Evolutionary conservation across 306 rosid genomes (phyloP), one percentile per base, ranked within the genome.

Genomic region (Fagus crenata): DNA sequence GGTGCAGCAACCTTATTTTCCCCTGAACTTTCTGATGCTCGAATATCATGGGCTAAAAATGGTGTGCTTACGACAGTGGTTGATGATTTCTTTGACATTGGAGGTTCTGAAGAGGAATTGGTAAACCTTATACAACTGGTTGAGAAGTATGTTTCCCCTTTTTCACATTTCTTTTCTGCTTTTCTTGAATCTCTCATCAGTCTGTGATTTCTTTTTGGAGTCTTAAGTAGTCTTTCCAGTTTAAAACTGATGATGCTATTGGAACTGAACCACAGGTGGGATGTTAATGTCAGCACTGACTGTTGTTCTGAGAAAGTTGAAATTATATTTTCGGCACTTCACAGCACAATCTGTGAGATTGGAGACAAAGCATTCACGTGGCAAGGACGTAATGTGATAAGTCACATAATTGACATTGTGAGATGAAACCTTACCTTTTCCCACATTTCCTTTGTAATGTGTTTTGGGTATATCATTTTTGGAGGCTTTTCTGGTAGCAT

Each of bases 11-110:
- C 91, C 69, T 77, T 87, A 73, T 88, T 76, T 67, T 4, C 89
- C 67, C 90, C 91, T 2, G 96, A 90, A 84, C 77, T 85, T 81
- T 72, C 89, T 41, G 93, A 92, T 77, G 96, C 92, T 17, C 96
- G 97, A 76, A 83, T 90, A 76, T 87, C 98, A 33, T 90, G 90
- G 93, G 90, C 97, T 0, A 92, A 95, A 78, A 87, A 75, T 49
- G 95, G 92, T 56, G 89, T 92, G 60, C 96, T 94, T 46, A 76
- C 89, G 46, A 90, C 98, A 61, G 90, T 85, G 76, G 93, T 95
- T 11, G 97, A 92, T 84, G 97, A 94, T 84, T 95, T 95, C 88
- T 92, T 84, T 82, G 97, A 92, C 28, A 72, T 89, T 59, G 91
- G 95, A 14, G 82, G 95, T 75, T 85, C 96, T 46, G 84, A 87